phyloP scores from a whole-genome alignment of 805 yeast genomes.

The Saccharomyces jurei region DNA sequence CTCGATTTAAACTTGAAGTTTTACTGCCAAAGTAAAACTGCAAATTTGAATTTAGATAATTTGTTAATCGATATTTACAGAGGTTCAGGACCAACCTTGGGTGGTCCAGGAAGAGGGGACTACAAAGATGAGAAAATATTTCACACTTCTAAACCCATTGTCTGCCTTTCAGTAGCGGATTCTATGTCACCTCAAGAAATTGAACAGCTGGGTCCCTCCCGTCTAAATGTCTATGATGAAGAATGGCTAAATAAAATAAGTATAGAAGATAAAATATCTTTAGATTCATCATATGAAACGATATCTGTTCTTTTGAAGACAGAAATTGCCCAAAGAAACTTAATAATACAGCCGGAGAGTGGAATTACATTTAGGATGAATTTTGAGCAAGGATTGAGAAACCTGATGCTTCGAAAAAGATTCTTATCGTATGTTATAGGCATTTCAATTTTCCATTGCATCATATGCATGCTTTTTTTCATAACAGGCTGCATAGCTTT shows the following conservation, averaged over 20 bases:
- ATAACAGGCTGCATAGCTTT: slow-evolving; percentile 14
- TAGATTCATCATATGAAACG: slow-evolving; percentile 2
- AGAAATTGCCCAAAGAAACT: neutral
- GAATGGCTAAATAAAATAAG: slow-evolving; percentile 21
- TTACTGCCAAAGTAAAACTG: slow-evolving; percentile 12
- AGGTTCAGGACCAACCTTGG: neutral
- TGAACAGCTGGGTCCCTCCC: slow-evolving; percentile 10
- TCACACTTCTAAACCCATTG: slow-evolving; percentile 8
- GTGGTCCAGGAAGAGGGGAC: neutral
- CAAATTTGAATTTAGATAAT: neutral
- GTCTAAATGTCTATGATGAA: slow-evolving; percentile 9
- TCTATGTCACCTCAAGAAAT: slow-evolving; percentile 7
- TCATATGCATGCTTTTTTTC: slow-evolving; percentile 12
- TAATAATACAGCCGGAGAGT: slow-evolving; percentile 19
- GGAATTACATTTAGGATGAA: slow-evolving; percentile 17
- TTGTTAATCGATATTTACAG: neutral
- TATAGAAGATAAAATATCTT: slow-evolving; percentile 12
- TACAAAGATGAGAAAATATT: slow-evolving; percentile 3
- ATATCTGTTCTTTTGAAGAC: neutral
- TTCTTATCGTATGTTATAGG: slow-evolving; percentile 21
- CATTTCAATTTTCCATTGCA: slow-evolving; percentile 11
- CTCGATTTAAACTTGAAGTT: slow-evolving; percentile 20
- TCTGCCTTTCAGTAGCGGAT: slow-evolving; percentile 8
- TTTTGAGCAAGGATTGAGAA: slow-evolving; percentile 24
- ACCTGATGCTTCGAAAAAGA: slow-evolving; percentile 23